phyloP scores from a whole-genome alignment of 108 stramenopile genomes.

The Skeletonema costatum region DNA sequence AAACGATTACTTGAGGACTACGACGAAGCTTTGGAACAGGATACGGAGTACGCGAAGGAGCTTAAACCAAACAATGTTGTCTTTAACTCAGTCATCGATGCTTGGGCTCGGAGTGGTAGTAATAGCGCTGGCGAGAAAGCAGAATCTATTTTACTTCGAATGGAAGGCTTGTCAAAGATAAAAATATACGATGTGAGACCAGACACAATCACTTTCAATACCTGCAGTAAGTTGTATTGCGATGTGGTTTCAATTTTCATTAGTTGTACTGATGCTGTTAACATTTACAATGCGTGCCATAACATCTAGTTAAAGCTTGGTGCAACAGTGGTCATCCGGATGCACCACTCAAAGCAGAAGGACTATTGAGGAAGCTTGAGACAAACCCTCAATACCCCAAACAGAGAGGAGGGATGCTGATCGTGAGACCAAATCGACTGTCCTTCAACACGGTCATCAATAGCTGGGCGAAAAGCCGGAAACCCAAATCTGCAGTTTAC shows the following conservation, averaged over 20 bases:
- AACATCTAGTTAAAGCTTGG: constrained; percentile 56
- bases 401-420: constrained; percentile 33
- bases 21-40: constrained; percentile 34
- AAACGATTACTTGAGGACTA: constrained; percentile 31
- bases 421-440: constrained; percentile 54
- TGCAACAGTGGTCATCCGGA: constrained; percentile 50
- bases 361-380: constrained; percentile 57
- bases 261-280: constrained; percentile 6
- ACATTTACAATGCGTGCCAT: constrained; percentile 49
- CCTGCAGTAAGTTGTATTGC: constrained; percentile 46
- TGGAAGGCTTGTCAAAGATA: constrained; percentile 49
- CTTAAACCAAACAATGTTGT: constrained; percentile 57
- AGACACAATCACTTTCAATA: constrained; percentile 72
- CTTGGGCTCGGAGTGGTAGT: constrained; percentile 60
- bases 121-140: constrained; percentile 50
- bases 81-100: constrained; percentile 65
- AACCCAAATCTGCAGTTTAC: constrained; percentile 41
- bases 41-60: constrained; percentile 21
- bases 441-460: constrained; percentile 70
- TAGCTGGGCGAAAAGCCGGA: constrained; percentile 54
- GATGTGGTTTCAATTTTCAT: neutral
- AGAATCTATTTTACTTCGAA: constrained; percentile 47
- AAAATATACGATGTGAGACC: constrained; percentile 52
- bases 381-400: constrained; percentile 36
- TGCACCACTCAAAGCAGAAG: constrained; percentile 64